Conservation (phyloP, 192 early-diverging fungal genomes). For the Coemansia sp. region DNA sequence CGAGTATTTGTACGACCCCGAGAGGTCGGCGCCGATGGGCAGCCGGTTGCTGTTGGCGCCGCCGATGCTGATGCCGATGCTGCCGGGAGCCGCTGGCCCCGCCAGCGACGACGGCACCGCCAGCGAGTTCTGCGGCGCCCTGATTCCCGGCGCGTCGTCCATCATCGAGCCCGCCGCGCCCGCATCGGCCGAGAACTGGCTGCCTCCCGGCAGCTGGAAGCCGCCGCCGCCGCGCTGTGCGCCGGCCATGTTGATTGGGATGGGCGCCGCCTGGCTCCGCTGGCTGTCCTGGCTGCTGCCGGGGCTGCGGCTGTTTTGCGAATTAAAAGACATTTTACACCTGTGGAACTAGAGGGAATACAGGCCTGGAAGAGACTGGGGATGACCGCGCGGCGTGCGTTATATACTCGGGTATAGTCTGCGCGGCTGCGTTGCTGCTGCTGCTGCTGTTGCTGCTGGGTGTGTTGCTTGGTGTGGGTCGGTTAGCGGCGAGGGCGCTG, state of each 20-base stretch:
- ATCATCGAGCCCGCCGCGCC: background rate
- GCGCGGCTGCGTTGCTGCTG: no score
- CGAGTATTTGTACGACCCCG: background rate
- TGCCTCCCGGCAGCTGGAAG: background rate
- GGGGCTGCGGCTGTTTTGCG: conserved; percentile 16
- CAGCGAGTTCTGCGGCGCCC: conserved; percentile 32
- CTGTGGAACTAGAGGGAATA: no score
- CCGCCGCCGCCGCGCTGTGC: background rate
- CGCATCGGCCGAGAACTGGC: conserved; percentile 6
- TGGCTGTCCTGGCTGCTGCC: conserved; percentile 3
- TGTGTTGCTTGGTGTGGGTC: no score
- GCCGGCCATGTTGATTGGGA: conserved; percentile 11
- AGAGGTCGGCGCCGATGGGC: background rate
- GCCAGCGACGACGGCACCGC: conserved; percentile 6
- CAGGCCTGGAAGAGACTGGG: no score
- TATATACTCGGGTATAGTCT: no score
- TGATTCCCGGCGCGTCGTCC: conserved; percentile 10
- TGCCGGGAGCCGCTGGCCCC: background rate
- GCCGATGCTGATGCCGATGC: background rate
- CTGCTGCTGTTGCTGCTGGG: no score
- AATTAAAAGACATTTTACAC: conserved; percentile 19
- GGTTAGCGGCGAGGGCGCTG: no score
- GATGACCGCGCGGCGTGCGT: no score
- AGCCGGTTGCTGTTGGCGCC: background rate
- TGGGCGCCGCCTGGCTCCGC: conserved; percentile 11